Base-by-base conservation (phyloP, 2,329 filamentous ascomycete genomes). In the Aspergillus texensis region DNA sequence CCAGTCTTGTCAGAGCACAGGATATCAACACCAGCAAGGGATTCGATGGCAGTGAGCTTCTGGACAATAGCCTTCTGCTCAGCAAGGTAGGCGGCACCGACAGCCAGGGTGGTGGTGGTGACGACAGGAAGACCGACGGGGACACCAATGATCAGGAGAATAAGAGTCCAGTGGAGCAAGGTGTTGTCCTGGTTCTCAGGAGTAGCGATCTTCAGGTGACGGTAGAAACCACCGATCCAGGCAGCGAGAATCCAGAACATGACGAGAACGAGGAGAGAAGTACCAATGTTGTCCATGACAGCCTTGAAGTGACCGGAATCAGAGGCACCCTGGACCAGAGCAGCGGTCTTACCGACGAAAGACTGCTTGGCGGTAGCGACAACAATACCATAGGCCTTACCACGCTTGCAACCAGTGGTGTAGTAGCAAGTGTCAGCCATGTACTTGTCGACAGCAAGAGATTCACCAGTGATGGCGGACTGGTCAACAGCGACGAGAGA, bases 1-100 rank as follows among this genome's bases (percentile, higher is more conserved):
- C 90, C 90, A 53, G 90, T 92, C 86, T 93, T 92, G 82, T 93
- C 90, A 72, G 90, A 92, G 84, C 90, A 93, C 68, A 92, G 88
- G 72, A 92, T 88, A 74, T 92, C 89, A 68, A 92, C 90, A 86
- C 89, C 79, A 75, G 89, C 89, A 65, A 91, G 84, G 57, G 90
- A 92, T 80, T 92, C 90, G 68, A 92, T 92, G 66, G 90, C 90
- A 68, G 90, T 92, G 67, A 92, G 83, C 82, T 92, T 92, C 83
- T 92, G 90, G 58, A 92, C 90, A 67, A 92, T 92, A 66, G 90
- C 90, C 81, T 92, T 90, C 78, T 92, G 87, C 83, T 92, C 87
- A 60, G 90, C 90, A 67, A 92, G 85, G 79, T 92, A 92, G 68
- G 90, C 90, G 70, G 90, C 90, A 79, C 90, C 90, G 79, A 92